Base-by-base conservation (phyloP, 208 protist genomes). In the Strigomonas culicis region DNA sequence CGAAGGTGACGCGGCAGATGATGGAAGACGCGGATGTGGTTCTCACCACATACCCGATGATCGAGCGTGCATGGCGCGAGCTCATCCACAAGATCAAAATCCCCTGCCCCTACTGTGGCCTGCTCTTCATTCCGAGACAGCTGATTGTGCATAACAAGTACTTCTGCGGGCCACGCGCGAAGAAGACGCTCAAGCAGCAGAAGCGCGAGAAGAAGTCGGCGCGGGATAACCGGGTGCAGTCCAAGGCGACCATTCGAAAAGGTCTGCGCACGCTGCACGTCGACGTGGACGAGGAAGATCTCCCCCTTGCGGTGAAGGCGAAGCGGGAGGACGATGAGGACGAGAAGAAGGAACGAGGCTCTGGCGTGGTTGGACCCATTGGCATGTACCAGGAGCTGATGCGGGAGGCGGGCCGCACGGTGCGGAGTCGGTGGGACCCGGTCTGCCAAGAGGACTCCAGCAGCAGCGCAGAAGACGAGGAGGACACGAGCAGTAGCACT, bases 21-120 rank as follows among this genome's bases (percentile, higher is more conserved):
- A 57, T 98, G 66, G 80, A 92, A 62, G 68, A 63, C 19, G 93
- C 84, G 25, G 94, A 98, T 89, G 88, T 98, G 30, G 94, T 98
- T 46, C 81, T 98, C 36, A 98, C 94, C 13, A 98, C 96, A 24
- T 98, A 97, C 73, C 81, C 90, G 21, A 95, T 97, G 74, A 52
- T 98, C 27, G 92, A 98, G 74, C 82, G 85, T 34, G 86, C 93
- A 22, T 98, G 82, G 84, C 79, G 92, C 39, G 22, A 46, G n/a
- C 61, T 96, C 10, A 74, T 96, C 36, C 87, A 87, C 59, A 65
- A 86, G 39, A 87, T 79, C 36, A 96, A 97, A 63, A 86, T 97
- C 13, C 62, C 72, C 10, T 98, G 95, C 60, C 66, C 88, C 28
- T 97, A 97, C 73, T 98, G 95, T 65, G 73, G 79, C 1, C 67